Percentiles rank a stretch among this genome's conserved stretches.
Evolutionary conservation across 306 rosid species (phyloP).

Genomic region (Myrica gale): DNA sequence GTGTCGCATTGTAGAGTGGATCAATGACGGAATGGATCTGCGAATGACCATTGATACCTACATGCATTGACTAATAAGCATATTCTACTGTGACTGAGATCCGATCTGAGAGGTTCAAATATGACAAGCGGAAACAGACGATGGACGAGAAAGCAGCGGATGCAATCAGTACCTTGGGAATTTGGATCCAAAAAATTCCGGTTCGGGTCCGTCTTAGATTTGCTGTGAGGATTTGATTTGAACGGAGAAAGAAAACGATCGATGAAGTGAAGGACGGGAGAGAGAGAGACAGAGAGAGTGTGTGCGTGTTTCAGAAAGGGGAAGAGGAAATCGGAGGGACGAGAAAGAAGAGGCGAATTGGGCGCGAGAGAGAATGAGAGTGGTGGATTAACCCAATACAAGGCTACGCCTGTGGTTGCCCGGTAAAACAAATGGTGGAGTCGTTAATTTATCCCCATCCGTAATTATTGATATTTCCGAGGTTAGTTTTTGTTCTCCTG

Average conservation of each 20-base stretch:
- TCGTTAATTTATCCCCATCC: no score
- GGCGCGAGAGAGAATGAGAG: constrained; percentile 56
- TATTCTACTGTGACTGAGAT: not conserved
- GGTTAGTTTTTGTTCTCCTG: not conserved
- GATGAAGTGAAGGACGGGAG: constrained; percentile 29
- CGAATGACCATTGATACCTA: not conserved
- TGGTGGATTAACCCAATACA: constrained; percentile 39
- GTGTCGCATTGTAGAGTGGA: constrained; percentile 17
- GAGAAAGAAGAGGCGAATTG: constrained; percentile 47
- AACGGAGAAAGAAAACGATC: constrained; percentile 11
- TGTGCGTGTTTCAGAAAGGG: not conserved
- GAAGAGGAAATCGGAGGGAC: not conserved
- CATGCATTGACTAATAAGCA: constrained; percentile 1
- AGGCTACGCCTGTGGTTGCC: constrained; percentile 33
- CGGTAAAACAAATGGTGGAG: constrained; percentile 34
- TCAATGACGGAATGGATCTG: constrained; percentile 24
- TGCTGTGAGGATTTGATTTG: constrained; percentile 30
- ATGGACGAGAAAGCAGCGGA: constrained; percentile 10
- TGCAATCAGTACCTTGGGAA: constrained; percentile 23
- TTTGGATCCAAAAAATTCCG: constrained; percentile 19
- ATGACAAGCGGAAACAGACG: constrained; percentile 5
- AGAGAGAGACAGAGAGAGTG: constrained; percentile 14
- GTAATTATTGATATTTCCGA: not conserved
- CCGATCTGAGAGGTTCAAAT: constrained; percentile 13
- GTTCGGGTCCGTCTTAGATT: constrained; percentile 16